Base-by-base conservation (phyloP, 2,329 filamentous ascomycete species). In the Sarocladiaceae sp. region DNA sequence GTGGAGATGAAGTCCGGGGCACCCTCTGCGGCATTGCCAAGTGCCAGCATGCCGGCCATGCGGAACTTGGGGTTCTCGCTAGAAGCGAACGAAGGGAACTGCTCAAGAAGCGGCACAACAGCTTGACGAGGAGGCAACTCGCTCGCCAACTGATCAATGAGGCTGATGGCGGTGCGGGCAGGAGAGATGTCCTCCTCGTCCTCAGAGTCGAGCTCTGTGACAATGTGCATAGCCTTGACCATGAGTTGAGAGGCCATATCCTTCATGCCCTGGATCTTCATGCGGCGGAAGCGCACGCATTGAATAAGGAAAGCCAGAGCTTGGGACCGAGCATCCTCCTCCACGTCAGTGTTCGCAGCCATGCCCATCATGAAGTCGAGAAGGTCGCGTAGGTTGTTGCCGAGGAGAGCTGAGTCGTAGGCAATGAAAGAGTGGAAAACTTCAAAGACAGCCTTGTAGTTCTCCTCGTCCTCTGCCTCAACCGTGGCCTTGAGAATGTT, bases 1-100 rank as follows among this genome's bases (percentile, higher is more conserved):
- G 92, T 96, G 57, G 90, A 90, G 64, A 97, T 91, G 71, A 97
- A 99, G 69, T 99, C 94, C 15, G 94, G 94, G 26, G 94, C 93
- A 61, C 94, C 94, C 76, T 97, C 94, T 51, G 96, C 93, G 61
- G 90, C 93, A 76, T 93, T 95, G 54, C 93, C 93, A 4, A 99
- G 81, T 47, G 93, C 87, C 56, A 97, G 79, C 65, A 97, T 94
- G 71, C 89, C 92, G 52, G 93, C 92, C 71, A 93, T 88, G 55
- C 93, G 86, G 73, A 88, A 87, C 61, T 90, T 85, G 31, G 91
- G 80, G 63, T 95, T 81, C 54, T 79, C 71, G 64, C 83, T 86
- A 60, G 80, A 80, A 59, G 93, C 90, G 65, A 94, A 97, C 59
- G 82, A 81, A 33, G 90, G 86, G 59, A 97, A 87, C 51, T 89